Conservation (phyloP, 2,329 filamentous ascomycete genomes). For the Epichloe aotearoae region DNA sequence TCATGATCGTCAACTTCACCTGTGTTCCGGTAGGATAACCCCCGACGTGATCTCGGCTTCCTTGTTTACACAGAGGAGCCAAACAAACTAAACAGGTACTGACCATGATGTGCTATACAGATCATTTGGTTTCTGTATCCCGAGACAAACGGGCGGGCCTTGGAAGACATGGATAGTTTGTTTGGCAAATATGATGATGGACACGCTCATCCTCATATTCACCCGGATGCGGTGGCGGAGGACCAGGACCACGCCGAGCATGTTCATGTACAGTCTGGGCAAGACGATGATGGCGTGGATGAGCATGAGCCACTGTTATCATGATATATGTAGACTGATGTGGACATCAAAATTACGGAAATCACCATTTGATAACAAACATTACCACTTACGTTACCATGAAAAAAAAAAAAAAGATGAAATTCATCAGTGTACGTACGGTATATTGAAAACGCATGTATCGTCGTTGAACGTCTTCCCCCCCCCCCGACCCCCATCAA, state of each 20-base stretch:
- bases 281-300: conserved; percentile 3
- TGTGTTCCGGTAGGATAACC: conserved; percentile 6
- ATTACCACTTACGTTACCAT: neutral
- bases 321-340: neutral
- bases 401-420: neutral
- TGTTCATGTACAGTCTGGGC: neutral
- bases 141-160: conserved; percentile 27
- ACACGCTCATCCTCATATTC: neutral
- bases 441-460: neutral
- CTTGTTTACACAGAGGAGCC: neutral
- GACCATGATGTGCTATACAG: conserved; percentile 9
- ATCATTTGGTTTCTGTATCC: conserved; percentile 29
- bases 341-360: no score
- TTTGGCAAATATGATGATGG: conserved; percentile 16
- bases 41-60: no score
- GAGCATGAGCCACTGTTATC: conserved; percentile 6
- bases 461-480: neutral
- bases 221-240: neutral
- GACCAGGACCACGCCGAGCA: neutral
- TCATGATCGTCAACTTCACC: conserved; percentile 25
- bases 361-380: no score
- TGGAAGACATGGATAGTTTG: conserved; percentile 32
- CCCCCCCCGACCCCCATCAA: neutral
- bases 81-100: neutral
- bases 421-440: neutral